Base-by-base conservation (phyloP, 768 basidiomycete species). In the Favolaschia claudopus region DNA sequence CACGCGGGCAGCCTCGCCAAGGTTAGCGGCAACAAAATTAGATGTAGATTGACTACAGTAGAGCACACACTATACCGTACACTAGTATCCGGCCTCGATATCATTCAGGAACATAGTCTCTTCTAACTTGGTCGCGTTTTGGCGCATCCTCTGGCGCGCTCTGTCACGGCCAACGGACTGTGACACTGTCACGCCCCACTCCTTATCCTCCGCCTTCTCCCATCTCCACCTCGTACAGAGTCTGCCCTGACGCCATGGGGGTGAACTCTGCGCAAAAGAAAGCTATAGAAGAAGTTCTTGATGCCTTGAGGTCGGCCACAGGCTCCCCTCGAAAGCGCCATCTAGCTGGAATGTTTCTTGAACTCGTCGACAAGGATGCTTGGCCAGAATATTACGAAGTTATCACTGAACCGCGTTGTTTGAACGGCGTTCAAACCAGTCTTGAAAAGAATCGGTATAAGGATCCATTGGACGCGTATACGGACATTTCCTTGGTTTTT, bases 361-460 rank as follows among this genome's bases (percentile, higher is more conserved):
- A 87, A 0, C 72, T 97, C 14, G 92, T 95, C 2, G 89, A 94
- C 70, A 81, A 82, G 50, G 76, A 79, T 1, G 80, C 81, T 28
- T 96, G 88, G 85, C 86, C 90, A 1, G 89, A 96, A 63, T 97
- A 98, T 74, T 96, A 93, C 72, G 85, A 91, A 78, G 72, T 95
- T 64, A 96, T 98, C 54, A 89, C 91, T 28, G 86, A 93, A 65
- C 96, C 96, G 14, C 85, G 95, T 29, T 91, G 89, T 66, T 73
- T 99, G 63, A 86, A 92, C 60, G 85, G 83, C 56, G 85, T 98
- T 34, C 80, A 86, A 66, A 74, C 79, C 4, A 84, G 80, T 38
- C 77, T 97, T 20, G 86, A 85, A 48, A 88, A 88, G 72, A 88
- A 90, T 61, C 77, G 83, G 34, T 98, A 95, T 76, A 87, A 84